Conservation (phyloP, 2,329 filamentous ascomycete genomes). For the Fusarium veterinarium region DNA sequence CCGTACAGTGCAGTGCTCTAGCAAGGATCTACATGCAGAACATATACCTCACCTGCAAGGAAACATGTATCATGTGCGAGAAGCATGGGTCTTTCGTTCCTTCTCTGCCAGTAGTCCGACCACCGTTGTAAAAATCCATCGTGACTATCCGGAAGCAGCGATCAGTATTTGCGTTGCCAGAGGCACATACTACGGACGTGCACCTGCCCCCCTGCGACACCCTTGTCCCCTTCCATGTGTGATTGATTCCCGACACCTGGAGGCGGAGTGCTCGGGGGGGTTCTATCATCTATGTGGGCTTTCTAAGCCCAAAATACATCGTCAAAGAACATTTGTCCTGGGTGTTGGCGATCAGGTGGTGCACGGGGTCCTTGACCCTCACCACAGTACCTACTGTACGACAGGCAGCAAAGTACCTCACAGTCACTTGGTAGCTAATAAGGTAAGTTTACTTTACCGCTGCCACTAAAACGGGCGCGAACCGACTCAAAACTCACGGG, state of each 20-base stretch:
- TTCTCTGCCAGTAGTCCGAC: neutral
- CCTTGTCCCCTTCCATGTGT: neutral
- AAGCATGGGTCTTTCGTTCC: conserved; percentile 1
- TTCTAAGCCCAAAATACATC: conserved; percentile 10
- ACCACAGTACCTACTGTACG: neutral
- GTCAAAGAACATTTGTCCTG: conserved; percentile 11
- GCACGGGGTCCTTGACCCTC: conserved; percentile 21
- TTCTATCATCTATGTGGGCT: neutral
- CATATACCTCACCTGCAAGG: neutral
- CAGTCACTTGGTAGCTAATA: neutral
- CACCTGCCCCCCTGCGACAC: neutral
- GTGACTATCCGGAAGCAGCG: conserved; percentile 18
- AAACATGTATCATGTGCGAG: conserved; percentile 15
- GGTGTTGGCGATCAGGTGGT: conserved; percentile 29
- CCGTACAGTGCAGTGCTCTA: conserved; percentile 16
- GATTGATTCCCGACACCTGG: conserved; percentile 14
- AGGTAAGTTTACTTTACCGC: conserved; percentile 17
- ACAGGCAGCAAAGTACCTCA: neutral
- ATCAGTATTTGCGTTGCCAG: neutral
- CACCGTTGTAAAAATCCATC: neutral
- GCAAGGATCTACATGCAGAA: conserved; percentile 6
- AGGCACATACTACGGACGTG: neutral
- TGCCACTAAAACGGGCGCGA: conserved; percentile 28
- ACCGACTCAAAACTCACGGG: conserved; percentile 9
- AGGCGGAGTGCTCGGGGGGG: conserved; percentile 5